Conservation (phyloP, 2,329 filamentous ascomycete species). For the Beauveria medogensis region DNA sequence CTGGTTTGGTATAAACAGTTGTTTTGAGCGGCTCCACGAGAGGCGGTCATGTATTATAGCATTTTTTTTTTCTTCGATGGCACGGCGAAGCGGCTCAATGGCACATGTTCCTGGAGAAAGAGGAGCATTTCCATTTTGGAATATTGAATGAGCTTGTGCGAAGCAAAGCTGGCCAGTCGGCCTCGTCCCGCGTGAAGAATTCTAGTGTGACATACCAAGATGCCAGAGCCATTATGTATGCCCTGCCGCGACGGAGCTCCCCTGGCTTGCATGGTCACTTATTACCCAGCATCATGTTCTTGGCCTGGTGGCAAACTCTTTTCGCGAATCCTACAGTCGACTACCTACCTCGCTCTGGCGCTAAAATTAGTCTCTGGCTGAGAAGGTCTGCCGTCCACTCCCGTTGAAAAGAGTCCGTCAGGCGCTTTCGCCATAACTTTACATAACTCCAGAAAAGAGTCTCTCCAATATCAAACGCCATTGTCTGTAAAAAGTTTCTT, state of each 20-base stretch:
- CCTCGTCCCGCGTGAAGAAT: not conserved
- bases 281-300: too few species aligned
- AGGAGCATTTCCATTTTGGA: not conserved
- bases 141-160: not conserved
- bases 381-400: too few species aligned
- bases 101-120: not conserved
- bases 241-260: too few species aligned
- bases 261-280: too few species aligned
- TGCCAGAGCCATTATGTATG: too few species aligned
- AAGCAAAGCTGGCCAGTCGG: not conserved
- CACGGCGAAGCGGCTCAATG: not conserved
- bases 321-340: too few species aligned
- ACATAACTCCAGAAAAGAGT: not conserved
- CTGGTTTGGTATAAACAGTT: not conserved
- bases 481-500: not conserved
- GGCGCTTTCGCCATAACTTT: too few species aligned
- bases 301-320: too few species aligned
- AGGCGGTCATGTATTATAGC: constrained; percentile 4
- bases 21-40: not conserved
- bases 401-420: not conserved
- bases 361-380: too few species aligned
- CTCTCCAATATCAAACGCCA: not conserved
- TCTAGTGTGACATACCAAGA: too few species aligned
- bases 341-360: too few species aligned
- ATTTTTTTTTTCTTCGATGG: not conserved